phyloP scores from a whole-genome alignment of 306 rosid genomes.

The Betula pendula region DNA sequence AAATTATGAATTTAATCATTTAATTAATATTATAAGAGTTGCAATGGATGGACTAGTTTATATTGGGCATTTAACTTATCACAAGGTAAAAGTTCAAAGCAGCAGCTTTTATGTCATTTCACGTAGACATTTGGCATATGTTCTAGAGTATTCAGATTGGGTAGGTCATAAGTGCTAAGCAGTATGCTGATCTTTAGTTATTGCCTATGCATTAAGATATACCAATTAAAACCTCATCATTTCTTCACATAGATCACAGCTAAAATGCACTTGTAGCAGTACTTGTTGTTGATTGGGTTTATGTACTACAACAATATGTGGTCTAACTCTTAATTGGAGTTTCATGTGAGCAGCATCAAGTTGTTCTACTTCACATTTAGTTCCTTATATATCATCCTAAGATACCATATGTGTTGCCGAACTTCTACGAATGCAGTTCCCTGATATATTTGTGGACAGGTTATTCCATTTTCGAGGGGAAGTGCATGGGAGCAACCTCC shows the following conservation, averaged over 20 bases:
- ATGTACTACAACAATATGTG: neutral
- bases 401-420: neutral
- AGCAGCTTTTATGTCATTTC: neutral
- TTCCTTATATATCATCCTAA: neutral
- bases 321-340: neutral
- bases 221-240: neutral
- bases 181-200: neutral
- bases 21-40: too few species aligned
- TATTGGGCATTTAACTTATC: neutral
- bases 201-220: neutral
- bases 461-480: slow-evolving; percentile 85
- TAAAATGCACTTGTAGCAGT: neutral
- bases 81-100: neutral
- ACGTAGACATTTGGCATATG: neutral
- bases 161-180: neutral
- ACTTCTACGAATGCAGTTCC: neutral
- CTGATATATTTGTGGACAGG: slow-evolving; percentile 51
- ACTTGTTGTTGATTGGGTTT: neutral
- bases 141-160: neutral
- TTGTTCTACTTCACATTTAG: neutral
- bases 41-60: neutral
- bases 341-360: neutral
- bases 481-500: slow-evolving; percentile 97
- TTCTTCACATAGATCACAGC: neutral
- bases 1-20: too few species aligned